phyloP scores from a whole-genome alignment of 164 flowering plant species.

The Nymphaea colorata region DNA sequence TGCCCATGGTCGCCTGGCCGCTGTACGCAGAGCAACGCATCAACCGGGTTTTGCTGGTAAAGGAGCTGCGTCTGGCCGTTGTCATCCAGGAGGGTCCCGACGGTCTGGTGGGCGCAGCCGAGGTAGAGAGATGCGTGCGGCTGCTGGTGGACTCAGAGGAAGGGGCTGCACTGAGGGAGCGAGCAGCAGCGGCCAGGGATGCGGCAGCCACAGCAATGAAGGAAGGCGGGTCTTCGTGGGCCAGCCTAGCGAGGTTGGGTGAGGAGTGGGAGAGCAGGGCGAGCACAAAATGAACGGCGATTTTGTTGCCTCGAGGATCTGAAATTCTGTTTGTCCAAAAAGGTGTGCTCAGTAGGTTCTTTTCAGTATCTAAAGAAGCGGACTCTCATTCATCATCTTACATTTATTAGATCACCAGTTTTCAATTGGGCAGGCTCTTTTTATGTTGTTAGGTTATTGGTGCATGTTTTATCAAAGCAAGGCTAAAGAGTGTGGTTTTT shows the following conservation, averaged over 20 bases:
- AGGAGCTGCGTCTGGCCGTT: slow-evolving; percentile 21
- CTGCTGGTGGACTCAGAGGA: slow-evolving; percentile 22
- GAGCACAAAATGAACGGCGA: too few relatives aligned
- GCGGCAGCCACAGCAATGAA: slow-evolving; percentile 13
- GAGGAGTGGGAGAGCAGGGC: slow-evolving; percentile 7
- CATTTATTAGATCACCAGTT: too few relatives aligned
- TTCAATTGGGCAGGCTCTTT: too few relatives aligned
- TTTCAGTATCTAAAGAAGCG: too few relatives aligned
- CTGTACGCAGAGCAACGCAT: slow-evolving; percentile 31
- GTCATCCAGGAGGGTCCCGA: slow-evolving; percentile 9
- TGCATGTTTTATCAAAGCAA: too few relatives aligned
- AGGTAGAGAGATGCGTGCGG: slow-evolving; percentile 19
- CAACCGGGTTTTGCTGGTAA: slow-evolving; percentile 19
- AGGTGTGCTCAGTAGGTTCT: too few relatives aligned
- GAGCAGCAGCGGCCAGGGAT: slow-evolving; percentile 4
- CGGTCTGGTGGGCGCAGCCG: slow-evolving; percentile 19
- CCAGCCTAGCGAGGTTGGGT: slow-evolving; percentile 8
- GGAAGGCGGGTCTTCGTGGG: slow-evolving; percentile 25
- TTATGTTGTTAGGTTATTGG: too few relatives aligned
- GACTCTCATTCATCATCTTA: too few relatives aligned
- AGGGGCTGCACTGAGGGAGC: slow-evolving; percentile 15
- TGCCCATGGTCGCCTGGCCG: slow-evolving; percentile 46
- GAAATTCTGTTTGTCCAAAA: too few relatives aligned
- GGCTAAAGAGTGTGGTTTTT: too few relatives aligned
- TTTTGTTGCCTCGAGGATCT: too few relatives aligned